Conservation (phyloP, 2,329 filamentous ascomycete genomes). For the Aureobasidium pullulans region DNA sequence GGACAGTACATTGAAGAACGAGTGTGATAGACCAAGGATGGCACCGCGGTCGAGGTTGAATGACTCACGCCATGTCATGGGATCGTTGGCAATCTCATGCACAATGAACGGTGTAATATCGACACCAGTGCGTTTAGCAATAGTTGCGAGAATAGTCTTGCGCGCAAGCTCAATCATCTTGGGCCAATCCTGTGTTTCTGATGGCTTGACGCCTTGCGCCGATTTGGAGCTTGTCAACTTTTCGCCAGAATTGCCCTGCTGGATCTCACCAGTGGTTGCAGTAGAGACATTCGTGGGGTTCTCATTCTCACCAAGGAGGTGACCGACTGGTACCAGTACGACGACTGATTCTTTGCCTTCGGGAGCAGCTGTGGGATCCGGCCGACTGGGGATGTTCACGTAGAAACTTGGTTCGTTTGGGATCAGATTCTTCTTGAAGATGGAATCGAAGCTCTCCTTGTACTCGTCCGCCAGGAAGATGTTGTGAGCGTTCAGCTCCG, state of each 20-base stretch:
- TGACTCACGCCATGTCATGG: constrained; percentile 53
- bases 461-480: constrained; percentile 72
- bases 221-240: constrained; percentile 20
- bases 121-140: constrained; percentile 53
- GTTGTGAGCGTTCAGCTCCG: constrained; percentile 62
- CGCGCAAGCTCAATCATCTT: constrained; percentile 54
- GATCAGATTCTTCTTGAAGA: constrained; percentile 62
- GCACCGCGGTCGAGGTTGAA: constrained; percentile 72
- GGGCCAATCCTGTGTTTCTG: constrained; percentile 52
- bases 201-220: constrained; percentile 32
- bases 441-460: constrained; percentile 64
- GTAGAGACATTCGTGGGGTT: constrained; percentile 17
- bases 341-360: constrained; percentile 58
- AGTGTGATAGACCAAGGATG: constrained; percentile 64
- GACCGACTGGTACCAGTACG: constrained; percentile 65
- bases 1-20: constrained; percentile 64
- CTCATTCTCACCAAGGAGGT: constrained; percentile 46
- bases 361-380: constrained; percentile 62
- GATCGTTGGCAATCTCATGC: constrained; percentile 60
- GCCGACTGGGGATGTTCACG: constrained; percentile 65
- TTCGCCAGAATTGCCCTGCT: constrained; percentile 10
- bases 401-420: constrained; percentile 67
- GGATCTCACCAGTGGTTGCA: neutral
- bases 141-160: constrained; percentile 52
- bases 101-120: constrained; percentile 44